Conservation (phyloP, 2,329 filamentous ascomycete genomes). For the Pseudohalonectria lignicola region DNA sequence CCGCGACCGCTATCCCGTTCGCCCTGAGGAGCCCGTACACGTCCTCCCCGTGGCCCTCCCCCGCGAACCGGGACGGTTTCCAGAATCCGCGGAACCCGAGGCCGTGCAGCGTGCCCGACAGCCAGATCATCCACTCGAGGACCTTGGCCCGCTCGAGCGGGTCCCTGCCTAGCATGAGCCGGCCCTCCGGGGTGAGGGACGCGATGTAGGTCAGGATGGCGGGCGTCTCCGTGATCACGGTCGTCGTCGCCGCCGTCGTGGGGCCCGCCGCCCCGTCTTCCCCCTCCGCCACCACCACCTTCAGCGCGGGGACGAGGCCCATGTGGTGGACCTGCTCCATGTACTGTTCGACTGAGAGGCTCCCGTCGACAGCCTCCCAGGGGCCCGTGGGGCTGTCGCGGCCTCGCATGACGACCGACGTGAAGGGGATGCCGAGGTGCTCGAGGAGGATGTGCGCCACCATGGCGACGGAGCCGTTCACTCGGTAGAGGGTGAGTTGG, state of each 20-base stretch:
- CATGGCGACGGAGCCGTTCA: not conserved
- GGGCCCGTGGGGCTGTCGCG: not conserved
- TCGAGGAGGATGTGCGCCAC: not conserved
- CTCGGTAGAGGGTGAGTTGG: not conserved
- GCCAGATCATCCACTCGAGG: constrained; percentile 19
- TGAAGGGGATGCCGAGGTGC: not conserved
- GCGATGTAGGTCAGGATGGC: constrained; percentile 21
- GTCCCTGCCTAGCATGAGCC: constrained; percentile 12
- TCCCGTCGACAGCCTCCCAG: constrained; percentile 15
- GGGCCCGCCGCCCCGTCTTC: not conserved
- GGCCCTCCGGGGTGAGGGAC: constrained; percentile 7
- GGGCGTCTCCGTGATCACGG: constrained; percentile 19
- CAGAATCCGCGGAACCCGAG: constrained; percentile 14
- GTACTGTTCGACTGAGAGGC: constrained; percentile 17
- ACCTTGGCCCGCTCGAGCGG: constrained; percentile 13
- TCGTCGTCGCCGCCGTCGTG: not conserved
- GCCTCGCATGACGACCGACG: not conserved
- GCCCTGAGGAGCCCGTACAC: constrained; percentile 5
- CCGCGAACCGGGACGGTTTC: constrained; percentile 15
- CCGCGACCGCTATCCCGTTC: constrained; percentile 11
- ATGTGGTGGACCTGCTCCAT: constrained; percentile 14
- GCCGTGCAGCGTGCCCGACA: constrained; percentile 20
- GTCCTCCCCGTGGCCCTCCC: constrained; percentile 7
- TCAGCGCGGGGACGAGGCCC: constrained; percentile 19
- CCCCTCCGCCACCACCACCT: constrained; percentile 9